Percentiles rank a stretch among this genome's conserved stretches.
phyloP scores from a whole-genome alignment of 1,139 yeast species.

The Dujonia santamariae region DNA sequence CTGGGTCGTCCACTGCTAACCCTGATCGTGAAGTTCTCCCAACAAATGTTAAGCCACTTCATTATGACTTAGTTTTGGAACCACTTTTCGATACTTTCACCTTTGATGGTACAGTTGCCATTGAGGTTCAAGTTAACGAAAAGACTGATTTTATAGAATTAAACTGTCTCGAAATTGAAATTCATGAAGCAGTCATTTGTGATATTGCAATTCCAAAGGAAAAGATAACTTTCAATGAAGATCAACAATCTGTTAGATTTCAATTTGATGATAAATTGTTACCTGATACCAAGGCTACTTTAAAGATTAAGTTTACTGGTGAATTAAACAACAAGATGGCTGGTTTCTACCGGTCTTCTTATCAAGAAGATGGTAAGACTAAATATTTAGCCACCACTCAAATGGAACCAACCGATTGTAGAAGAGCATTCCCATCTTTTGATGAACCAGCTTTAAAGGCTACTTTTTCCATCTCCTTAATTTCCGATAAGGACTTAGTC shows the following conservation, averaged over 20 bases:
- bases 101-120: slow-evolving; percentile 62
- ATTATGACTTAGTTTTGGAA: slow-evolving; percentile 68
- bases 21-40: slow-evolving; percentile 67
- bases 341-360: slow-evolving; percentile 79
- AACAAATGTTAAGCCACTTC: slow-evolving; percentile 65
- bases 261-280: slow-evolving; percentile 48
- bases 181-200: slow-evolving; percentile 49
- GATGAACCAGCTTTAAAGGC: slow-evolving; percentile 89
- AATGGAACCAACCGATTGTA: slow-evolving; percentile 86
- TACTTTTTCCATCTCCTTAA: slow-evolving; percentile 63
- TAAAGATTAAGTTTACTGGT: slow-evolving; percentile 65
- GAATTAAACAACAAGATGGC: slow-evolving; percentile 78
- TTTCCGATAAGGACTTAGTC: slow-evolving; percentile 56
- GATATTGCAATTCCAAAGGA: slow-evolving; percentile 28
- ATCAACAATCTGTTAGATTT: slow-evolving; percentile 64
- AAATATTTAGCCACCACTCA: slow-evolving; percentile 78
- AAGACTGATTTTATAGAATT: slow-evolving; percentile 49
- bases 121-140: slow-evolving; percentile 63
- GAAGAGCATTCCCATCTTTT: slow-evolving; percentile 87
- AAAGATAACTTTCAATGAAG: slow-evolving; percentile 42
- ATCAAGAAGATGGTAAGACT: slow-evolving; percentile 57
- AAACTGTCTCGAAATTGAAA: slow-evolving; percentile 64
- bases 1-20: slow-evolving; percentile 2
- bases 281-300: slow-evolving; percentile 38
- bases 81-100: slow-evolving; percentile 72